These are phyloP conservation scores for Boechera retrofracta DNA, from an alignment of 345 rosid genomes.

Conservation along the genomic window DNA sequence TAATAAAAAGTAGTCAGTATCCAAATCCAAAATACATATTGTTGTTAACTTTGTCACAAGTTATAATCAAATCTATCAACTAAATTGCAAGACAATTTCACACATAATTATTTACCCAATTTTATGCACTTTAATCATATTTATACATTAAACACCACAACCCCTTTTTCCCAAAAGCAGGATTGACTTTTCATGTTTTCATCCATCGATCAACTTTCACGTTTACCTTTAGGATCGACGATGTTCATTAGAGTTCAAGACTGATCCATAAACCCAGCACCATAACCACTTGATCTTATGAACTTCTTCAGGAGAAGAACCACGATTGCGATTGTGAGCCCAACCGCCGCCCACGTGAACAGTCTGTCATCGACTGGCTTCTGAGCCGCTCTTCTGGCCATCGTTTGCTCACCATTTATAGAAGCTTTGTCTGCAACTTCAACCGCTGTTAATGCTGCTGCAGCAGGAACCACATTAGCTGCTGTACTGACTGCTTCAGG, in stretches of 20 bases:
- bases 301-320: conserved; percentile 89
- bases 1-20: neutral
- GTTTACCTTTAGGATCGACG: neutral
- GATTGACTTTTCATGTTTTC: conserved; percentile 7
- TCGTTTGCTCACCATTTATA: conserved; percentile 47
- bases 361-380: conserved; percentile 79
- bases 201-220: conserved; percentile 18
- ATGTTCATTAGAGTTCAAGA: conserved; percentile 48
- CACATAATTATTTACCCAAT: conserved; percentile 40
- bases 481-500: conserved; percentile 36
- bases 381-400: conserved; percentile 51
- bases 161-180: conserved; percentile 10
- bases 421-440: conserved; percentile 50
- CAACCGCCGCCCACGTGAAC: conserved; percentile 86
- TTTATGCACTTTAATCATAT: conserved; percentile 30
- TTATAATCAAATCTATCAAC: conserved; percentile 28
- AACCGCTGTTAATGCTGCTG: conserved; percentile 32
- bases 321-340: conserved; percentile 82
- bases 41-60: conserved; percentile 27
- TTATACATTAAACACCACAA: conserved; percentile 23
- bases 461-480: conserved; percentile 44
- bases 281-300: conserved; percentile 76
- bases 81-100: conserved; percentile 35
- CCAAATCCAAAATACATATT: conserved; percentile 26
- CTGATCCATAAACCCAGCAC: conserved; percentile 79